A percentile compares a stretch with the other conserved stretches of the same genome.
Evolutionary conservation across 2,329 filamentous ascomycete genomes (phyloP).

Genomic region (Neospermospora avenae): DNA sequence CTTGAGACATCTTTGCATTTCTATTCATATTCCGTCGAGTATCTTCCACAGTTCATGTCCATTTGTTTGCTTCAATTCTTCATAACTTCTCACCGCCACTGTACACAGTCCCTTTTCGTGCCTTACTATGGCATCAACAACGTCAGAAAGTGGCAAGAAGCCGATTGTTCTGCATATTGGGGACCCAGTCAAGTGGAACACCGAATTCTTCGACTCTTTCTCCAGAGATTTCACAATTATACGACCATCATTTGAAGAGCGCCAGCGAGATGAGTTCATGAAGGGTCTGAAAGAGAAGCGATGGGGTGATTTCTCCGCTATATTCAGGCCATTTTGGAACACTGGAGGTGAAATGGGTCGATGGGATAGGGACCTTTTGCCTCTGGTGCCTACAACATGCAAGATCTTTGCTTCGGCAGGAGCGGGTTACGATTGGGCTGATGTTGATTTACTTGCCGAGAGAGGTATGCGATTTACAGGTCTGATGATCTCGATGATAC

Average conservation of each 20-base stretch:
- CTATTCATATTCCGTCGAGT: neutral
- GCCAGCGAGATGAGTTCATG: slow-evolving; percentile 48
- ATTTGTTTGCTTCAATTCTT: neutral
- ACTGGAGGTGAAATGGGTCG: slow-evolving; percentile 63
- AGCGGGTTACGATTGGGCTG: slow-evolving; percentile 62
- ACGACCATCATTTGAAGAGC: slow-evolving; percentile 48
- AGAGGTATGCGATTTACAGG: slow-evolving; percentile 38
- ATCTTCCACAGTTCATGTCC: neutral
- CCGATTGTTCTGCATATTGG: slow-evolving; percentile 35
- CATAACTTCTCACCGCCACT: slow-evolving; percentile 8
- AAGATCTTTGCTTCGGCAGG: slow-evolving; percentile 58
- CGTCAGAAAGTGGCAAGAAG: slow-evolving; percentile 12
- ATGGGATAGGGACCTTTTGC: slow-evolving; percentile 58
- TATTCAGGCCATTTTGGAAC: slow-evolving; percentile 60
- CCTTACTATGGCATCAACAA: slow-evolving; percentile 16
- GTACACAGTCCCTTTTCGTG: neutral
- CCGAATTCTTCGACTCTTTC: slow-evolving; percentile 36
- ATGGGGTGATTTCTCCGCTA: slow-evolving; percentile 52
- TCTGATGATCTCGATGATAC: neutral
- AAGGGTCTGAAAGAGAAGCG: slow-evolving; percentile 46
- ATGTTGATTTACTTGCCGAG: slow-evolving; percentile 57
- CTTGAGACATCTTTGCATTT: neutral
- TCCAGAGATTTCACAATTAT: slow-evolving; percentile 43
- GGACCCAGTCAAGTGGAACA: slow-evolving; percentile 35
- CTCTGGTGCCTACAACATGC: slow-evolving; percentile 49